A percentile compares a stretch with the other conserved stretches of the same genome.
These are phyloP conservation scores for Laguncularia racemosa DNA, from an alignment of 345 rosid species.

Conservation along the genomic window DNA sequence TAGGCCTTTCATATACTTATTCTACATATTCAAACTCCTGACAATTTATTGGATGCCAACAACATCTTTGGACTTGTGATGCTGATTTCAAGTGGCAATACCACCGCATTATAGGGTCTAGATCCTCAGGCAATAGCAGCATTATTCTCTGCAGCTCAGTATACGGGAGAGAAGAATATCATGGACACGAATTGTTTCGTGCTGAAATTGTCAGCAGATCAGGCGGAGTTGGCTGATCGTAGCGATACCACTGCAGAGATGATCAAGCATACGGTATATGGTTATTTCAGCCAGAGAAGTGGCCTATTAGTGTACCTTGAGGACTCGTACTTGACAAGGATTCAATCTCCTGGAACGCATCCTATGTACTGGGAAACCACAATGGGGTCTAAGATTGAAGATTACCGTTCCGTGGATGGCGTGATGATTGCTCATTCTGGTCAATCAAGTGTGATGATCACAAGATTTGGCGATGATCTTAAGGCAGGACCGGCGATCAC, in stretches of 20 bases:
- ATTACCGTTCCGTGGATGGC: conserved; percentile 61
- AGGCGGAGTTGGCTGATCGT: conserved; percentile 55
- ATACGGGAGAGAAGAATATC: conserved; percentile 78
- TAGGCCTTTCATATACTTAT: no score
- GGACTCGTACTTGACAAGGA: conserved; percentile 66
- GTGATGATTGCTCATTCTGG: conserved; percentile 90
- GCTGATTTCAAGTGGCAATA: no score
- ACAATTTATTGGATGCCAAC: no score
- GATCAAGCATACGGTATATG: conserved; percentile 80
- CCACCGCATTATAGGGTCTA: conserved; percentile 48
- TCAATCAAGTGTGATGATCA: conserved; percentile 59
- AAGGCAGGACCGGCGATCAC: conserved; percentile 66
- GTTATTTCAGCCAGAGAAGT: conserved; percentile 91
- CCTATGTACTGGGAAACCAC: conserved; percentile 96
- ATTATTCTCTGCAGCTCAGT: conserved; percentile 68
- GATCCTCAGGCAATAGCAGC: conserved; percentile 85
- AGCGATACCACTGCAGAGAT: conserved; percentile 86
- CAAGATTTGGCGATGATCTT: conserved; percentile 74
- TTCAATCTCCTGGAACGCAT: conserved; percentile 67
- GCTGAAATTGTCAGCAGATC: conserved; percentile 70
- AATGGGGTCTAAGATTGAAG: conserved; percentile 65
- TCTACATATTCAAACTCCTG: no score
- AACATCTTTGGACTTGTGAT: no score
- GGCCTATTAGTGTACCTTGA: conserved; percentile 68
- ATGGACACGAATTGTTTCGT: conserved; percentile 66